Evolutionary conservation across 1,139 yeast genomes (phyloP).

Genomic region (Saccharomycopsis hybrid): DNA sequence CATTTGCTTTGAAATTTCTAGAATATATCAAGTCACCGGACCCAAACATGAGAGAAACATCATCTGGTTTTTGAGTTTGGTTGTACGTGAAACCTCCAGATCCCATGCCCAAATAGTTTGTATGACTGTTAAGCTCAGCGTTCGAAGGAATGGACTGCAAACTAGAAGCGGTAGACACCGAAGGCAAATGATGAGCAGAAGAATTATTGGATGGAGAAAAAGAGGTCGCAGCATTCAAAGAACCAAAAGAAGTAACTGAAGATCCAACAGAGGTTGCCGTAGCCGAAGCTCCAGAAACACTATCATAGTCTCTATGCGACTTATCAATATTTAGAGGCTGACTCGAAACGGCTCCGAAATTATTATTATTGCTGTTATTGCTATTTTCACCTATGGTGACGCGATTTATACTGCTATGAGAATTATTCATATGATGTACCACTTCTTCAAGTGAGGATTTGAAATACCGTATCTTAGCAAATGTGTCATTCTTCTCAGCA

Average conservation of each 20-base stretch:
- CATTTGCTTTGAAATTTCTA: not conserved
- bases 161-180: too few species aligned
- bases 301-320: too few species aligned
- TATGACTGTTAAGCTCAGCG: too few species aligned
- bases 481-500: constrained; percentile 1
- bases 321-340: too few species aligned
- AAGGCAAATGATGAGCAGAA: not conserved
- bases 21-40: constrained; percentile 17
- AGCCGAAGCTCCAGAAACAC: too few species aligned
- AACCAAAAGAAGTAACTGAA: not conserved
- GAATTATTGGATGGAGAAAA: not conserved
- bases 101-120: constrained; percentile 7
- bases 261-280: too few species aligned
- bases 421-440: constrained; percentile 2
- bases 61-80: not conserved
- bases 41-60: constrained; percentile 7
- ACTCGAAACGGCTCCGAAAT: not conserved
- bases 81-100: constrained; percentile 17
- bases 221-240: not conserved
- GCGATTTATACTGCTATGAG: not conserved
- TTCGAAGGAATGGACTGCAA: not conserved
- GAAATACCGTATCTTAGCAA: constrained; percentile 7
- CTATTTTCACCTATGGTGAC: not conserved
- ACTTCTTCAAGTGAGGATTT: constrained; percentile 8
- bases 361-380: not conserved